Conservation (phyloP, 805 yeast genomes). For the Starmerella potacharoeniae region DNA sequence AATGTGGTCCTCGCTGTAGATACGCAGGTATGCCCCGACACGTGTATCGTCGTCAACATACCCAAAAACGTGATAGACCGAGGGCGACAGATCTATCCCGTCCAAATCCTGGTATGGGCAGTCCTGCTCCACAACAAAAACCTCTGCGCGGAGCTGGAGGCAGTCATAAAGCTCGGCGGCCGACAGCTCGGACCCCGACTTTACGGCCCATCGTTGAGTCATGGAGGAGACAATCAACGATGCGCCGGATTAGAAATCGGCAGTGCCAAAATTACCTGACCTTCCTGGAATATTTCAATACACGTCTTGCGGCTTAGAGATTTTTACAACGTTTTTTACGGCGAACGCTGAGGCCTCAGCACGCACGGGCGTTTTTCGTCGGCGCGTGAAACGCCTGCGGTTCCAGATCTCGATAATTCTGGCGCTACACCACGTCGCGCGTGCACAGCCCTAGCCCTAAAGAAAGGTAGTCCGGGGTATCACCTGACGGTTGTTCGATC, state of each 20-base stretch:
- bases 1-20: constrained; percentile 8
- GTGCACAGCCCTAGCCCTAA: neutral
- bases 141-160: constrained; percentile 17
- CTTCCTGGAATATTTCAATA: no score
- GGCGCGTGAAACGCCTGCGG: no score
- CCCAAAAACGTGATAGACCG: constrained; percentile 15
- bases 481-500: neutral
- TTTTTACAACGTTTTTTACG: no score
- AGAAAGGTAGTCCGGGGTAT: neutral
- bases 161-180: constrained; percentile 14
- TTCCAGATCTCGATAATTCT: no score
- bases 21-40: constrained; percentile 11
- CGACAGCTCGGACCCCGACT: constrained; percentile 12
- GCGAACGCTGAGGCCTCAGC: no score
- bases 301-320: no score
- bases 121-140: constrained; percentile 23
- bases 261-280: no score
- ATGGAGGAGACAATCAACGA: neutral
- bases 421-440: no score
- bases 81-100: constrained; percentile 16
- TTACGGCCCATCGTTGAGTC: constrained; percentile 9
- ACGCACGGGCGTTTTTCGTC: no score
- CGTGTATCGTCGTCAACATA: constrained; percentile 1
- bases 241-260: neutral
- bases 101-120: constrained; percentile 22